Conservation (phyloP, 352 stramenopile genomes). For the Pythium biforme region DNA sequence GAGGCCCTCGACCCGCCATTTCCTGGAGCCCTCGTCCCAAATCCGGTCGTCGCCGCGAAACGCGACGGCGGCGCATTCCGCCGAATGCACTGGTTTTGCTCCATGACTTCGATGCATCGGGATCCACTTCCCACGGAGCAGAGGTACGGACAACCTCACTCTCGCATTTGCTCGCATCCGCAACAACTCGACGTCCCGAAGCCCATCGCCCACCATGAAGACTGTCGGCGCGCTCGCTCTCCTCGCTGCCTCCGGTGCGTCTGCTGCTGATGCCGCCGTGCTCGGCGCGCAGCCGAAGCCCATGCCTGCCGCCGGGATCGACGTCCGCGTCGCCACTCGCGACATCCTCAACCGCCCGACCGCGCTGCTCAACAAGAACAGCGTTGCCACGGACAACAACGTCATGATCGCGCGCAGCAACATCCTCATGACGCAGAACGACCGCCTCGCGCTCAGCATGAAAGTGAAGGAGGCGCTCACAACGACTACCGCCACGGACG, state of each 20-base stretch:
- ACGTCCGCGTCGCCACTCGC: conserved; percentile 17
- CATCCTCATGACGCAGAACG: conserved; percentile 28
- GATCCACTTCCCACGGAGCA: too few relatives aligned
- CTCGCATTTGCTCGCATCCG: background rate
- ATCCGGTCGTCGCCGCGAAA: too few relatives aligned
- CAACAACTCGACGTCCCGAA: background rate
- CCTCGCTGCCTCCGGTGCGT: background rate
- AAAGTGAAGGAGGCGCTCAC: conserved; percentile 21
- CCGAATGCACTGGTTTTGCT: too few relatives aligned
- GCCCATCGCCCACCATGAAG: conserved; percentile 6
- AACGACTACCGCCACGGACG: background rate
- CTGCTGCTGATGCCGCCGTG: conserved; percentile 1
- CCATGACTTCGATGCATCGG: background rate
- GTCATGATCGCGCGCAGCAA: conserved; percentile 30
- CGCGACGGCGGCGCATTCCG: too few relatives aligned
- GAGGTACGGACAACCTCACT: too few relatives aligned
- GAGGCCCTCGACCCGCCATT: too few relatives aligned
- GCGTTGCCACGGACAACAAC: conserved; percentile 31
- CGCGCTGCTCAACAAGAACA: conserved; percentile 41
- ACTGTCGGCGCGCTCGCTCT: background rate
- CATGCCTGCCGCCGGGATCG: background rate
- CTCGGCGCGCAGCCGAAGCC: conserved; percentile 7
- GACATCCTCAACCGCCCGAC: conserved; percentile 29
- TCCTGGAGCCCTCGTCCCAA: too few relatives aligned
- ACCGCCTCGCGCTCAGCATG: conserved; percentile 18